Evolutionary conservation across 192 early-diverging fungal genomes (phyloP).

Genomic region (Podila horticola): DNA sequence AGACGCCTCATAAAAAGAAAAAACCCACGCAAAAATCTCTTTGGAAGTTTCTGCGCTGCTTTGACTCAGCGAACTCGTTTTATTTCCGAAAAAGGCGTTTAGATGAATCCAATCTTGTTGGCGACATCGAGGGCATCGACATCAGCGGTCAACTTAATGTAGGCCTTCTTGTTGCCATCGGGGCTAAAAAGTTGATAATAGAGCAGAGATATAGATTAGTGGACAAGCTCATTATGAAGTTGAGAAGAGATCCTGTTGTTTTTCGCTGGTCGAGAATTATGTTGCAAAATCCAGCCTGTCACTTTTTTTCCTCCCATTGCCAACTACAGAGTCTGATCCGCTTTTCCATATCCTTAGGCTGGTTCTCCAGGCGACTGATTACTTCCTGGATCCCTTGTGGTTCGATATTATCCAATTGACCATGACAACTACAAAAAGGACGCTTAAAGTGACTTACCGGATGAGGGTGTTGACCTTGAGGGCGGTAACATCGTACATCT

Average conservation of each 20-base stretch:
- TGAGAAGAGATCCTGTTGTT: too few relatives aligned
- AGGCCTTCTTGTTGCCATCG: constrained; percentile 98
- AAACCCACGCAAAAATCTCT: not conserved
- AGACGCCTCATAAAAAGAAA: not conserved
- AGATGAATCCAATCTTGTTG: constrained; percentile 80
- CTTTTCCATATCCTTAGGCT: too few relatives aligned
- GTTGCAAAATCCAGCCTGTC: too few relatives aligned
- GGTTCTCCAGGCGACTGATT: too few relatives aligned
- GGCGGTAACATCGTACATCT: constrained; percentile 96
- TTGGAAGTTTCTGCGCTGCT: not conserved
- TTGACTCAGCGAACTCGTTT: not conserved
- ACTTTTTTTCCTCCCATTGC: too few relatives aligned
- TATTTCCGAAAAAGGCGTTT: constrained; percentile 23
- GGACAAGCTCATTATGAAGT: not conserved
- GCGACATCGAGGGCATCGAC: constrained; percentile 99
- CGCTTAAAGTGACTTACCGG: constrained; percentile 62
- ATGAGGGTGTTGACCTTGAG: constrained; percentile 98
- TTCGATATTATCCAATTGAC: too few relatives aligned
- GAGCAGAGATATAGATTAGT: not conserved
- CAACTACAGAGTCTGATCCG: too few relatives aligned
- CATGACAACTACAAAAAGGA: not conserved
- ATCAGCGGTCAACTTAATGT: constrained; percentile 95
- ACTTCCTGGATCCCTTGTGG: too few relatives aligned
- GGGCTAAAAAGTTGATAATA: constrained; percentile 69
- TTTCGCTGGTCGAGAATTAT: too few relatives aligned